Evolutionary conservation across 2,329 filamentous ascomycete genomes (phyloP), one percentile per base, ranked within the genome.

Genomic region (Teratosphaeria pseudoeucalypti): DNA sequence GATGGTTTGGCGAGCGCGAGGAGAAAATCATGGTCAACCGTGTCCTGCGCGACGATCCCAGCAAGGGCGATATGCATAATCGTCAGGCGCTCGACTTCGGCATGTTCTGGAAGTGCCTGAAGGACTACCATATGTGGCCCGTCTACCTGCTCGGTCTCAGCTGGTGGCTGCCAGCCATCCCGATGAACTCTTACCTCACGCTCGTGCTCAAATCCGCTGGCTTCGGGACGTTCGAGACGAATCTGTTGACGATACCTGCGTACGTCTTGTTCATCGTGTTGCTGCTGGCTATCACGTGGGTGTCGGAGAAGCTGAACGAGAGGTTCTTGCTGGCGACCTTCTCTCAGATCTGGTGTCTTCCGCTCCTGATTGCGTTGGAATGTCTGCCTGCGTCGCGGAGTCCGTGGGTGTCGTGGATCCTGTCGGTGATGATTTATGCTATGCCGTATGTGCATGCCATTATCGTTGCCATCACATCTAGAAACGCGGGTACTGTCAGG

Each of bases 11-110:
- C 2, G 81, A 85, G 53, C 78, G 77, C 2, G 84, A 86, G 60
- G 82, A 86, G 65, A 75, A 76, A 57, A 87, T 87, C 65, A 80
- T 86, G 65, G 82, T 86, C 19, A 87, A 86, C 65, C 76, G 84
- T 0, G 74, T 84, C 14, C 73, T 85, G 1, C 80, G 85, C 1
- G 85, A 87, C 54, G 85, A 86, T 66, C 82, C 82, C 0, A 78
- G 76, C 54, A 84, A 84, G 63, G 81, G 81, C n/a, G 78, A 78
- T 61, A 84, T 85, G 82, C 81, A 84, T 69, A 85, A 85, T 63
- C 75, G 82, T 2, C 79, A 85, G 67, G 79, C 78, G 0, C 69
- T 85, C 6, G 77, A 74, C 0, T 70, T 74, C 0, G 69, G 64
- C 32, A 77, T 81, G 71, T 72, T 84, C 14, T 80, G 77, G 74